phyloP scores from a whole-genome alignment of 495 filamentous ascomycete genomes.

The Aspergillus biplanus region DNA sequence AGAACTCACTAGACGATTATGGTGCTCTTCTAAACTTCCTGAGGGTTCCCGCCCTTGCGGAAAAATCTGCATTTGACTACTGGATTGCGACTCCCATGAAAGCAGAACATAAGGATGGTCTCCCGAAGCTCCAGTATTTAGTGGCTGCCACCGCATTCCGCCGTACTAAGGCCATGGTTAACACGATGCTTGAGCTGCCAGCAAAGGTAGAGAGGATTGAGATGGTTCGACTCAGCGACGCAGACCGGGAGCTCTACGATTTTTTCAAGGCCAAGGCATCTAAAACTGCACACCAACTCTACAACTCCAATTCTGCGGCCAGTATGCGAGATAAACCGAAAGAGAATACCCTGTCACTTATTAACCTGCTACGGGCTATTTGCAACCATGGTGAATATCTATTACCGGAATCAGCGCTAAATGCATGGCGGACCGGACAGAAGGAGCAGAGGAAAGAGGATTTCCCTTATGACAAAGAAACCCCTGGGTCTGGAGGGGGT shows the following conservation, averaged over 20 bases:
- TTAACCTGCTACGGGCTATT: background rate
- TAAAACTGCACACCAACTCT: background rate
- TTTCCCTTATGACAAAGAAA: background rate
- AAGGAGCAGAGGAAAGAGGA: background rate
- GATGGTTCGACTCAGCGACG: background rate
- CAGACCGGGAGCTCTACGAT: conserved; percentile 1
- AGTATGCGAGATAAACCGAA: background rate
- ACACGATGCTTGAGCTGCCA: background rate
- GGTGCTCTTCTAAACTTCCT: background rate
- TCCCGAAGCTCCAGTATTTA: background rate
- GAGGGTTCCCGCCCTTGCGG: background rate
- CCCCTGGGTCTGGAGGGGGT: background rate
- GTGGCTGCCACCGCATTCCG: background rate
- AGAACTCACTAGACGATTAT: background rate
- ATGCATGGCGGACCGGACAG: background rate
- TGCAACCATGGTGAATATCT: conserved; percentile 6
- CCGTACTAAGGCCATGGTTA: background rate
- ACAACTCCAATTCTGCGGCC: background rate
- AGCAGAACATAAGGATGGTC: background rate
- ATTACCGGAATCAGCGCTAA: background rate
- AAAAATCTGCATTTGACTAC: background rate
- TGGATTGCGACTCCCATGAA: background rate
- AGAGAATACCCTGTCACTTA: conserved; percentile 3
- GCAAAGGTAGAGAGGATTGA: background rate
- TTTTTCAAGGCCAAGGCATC: conserved; percentile 6